These are phyloP conservation scores for Sarocladium brachiariae DNA, from an alignment of 2,329 filamentous ascomycete species.

Conservation along the genomic window DNA sequence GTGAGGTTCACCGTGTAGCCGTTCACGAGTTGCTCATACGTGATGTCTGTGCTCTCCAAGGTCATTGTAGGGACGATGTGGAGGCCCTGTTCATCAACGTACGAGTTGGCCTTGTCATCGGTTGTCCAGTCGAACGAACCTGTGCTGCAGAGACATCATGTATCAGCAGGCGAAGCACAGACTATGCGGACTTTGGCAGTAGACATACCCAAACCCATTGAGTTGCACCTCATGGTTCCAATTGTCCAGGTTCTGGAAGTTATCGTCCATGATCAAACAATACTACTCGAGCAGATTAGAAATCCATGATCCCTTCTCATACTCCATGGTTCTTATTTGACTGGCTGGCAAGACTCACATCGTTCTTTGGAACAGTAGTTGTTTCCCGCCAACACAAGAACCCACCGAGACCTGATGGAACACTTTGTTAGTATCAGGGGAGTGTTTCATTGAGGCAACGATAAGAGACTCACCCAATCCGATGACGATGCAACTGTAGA, in stretches of 20 bases:
- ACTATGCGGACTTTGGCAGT: too few species aligned
- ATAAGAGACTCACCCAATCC: slow-evolving; percentile 16
- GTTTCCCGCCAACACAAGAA: slow-evolving; percentile 6
- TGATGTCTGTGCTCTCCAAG: slow-evolving; percentile 31
- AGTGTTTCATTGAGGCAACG: neutral
- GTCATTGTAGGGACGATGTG: slow-evolving; percentile 50
- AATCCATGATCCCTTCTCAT: too few species aligned
- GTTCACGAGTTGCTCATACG: slow-evolving; percentile 28
- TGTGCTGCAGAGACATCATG: neutral
- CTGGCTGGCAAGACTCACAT: slow-evolving; percentile 15
- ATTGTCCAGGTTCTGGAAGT: slow-evolving; percentile 38
- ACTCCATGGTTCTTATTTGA: too few species aligned
- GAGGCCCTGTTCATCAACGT: slow-evolving; percentile 39
- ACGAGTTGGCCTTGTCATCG: slow-evolving; percentile 38
- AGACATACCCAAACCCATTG: slow-evolving; percentile 23
- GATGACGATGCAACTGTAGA: slow-evolving; percentile 17
- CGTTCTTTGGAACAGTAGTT: slow-evolving; percentile 26
- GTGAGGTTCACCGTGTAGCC: slow-evolving; percentile 39
- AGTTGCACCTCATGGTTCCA: slow-evolving; percentile 43
- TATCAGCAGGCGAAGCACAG: neutral
- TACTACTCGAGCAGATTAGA: slow-evolving; percentile 31
- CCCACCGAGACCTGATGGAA: neutral
- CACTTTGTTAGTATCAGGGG: neutral
- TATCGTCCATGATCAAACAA: slow-evolving; percentile 43
- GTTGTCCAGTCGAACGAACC: slow-evolving; percentile 51